Conservation (phyloP, 2,329 filamentous ascomycete genomes). For the Paramyrothecium sp. region DNA sequence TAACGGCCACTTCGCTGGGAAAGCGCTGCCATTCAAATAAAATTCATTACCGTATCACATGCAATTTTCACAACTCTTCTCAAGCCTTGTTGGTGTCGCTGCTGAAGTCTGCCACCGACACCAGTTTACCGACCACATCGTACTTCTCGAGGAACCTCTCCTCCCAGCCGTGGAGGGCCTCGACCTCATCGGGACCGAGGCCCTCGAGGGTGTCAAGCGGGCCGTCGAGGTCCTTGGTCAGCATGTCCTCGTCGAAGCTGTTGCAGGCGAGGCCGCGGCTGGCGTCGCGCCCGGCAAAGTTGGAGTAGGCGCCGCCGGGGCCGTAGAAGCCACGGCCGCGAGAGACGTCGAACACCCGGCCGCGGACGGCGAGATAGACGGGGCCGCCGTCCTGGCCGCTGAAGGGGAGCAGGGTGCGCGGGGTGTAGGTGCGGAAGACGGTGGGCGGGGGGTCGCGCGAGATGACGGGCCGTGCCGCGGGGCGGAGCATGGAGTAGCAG, state of each 20-base stretch:
- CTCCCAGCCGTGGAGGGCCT: constrained; percentile 87
- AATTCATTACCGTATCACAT: neutral
- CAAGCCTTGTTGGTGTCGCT: constrained; percentile 10
- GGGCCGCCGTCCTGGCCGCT: constrained; percentile 73
- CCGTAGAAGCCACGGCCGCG: constrained; percentile 92
- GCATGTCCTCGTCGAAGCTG: constrained; percentile 92
- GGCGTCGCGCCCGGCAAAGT: constrained; percentile 93
- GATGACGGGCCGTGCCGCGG: constrained; percentile 43
- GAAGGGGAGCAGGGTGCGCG: constrained; percentile 78
- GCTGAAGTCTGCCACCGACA: constrained; percentile 47
- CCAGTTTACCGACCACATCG: constrained; percentile 84
- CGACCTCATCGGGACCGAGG: constrained; percentile 72
- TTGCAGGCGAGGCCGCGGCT: constrained; percentile 83
- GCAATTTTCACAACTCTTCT: neutral
- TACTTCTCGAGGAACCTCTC: constrained; percentile 94
- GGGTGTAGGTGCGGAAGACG: constrained; percentile 71
- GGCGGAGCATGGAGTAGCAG: constrained; percentile 53
- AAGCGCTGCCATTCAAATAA: neutral
- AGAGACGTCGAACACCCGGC: constrained; percentile 87
- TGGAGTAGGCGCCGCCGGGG: constrained; percentile 89
- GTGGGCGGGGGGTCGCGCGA: constrained; percentile 54
- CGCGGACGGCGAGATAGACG: constrained; percentile 89
- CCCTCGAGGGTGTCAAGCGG: constrained; percentile 76
- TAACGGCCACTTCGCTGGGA: neutral
- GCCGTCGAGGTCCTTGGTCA: constrained; percentile 85